These are phyloP conservation scores for Ogataea pini DNA, from an alignment of 805 yeast species.

Conservation along the genomic window DNA sequence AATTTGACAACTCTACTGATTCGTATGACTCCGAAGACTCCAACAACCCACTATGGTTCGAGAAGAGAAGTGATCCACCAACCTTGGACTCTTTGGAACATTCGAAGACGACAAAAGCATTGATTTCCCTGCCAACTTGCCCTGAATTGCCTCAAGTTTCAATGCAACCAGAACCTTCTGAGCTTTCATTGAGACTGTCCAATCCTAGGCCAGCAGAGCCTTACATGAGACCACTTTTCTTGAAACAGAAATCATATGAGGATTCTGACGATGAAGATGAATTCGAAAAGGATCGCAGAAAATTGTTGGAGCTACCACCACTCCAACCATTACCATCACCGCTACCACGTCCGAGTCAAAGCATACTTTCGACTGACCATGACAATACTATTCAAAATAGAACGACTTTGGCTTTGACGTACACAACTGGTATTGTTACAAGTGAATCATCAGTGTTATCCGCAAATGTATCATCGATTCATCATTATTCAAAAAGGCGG, in stretches of 20 bases:
- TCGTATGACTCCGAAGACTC: not conserved
- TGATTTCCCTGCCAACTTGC: too few species aligned
- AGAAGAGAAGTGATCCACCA: not conserved
- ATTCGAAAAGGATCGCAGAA: not conserved
- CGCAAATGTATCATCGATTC: too few species aligned
- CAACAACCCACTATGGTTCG: not conserved
- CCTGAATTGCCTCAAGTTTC: not conserved
- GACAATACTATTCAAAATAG: not conserved
- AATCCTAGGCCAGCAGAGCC: not conserved
- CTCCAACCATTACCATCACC: not conserved
- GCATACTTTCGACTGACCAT: too few species aligned
- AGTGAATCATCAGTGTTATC: too few species aligned
- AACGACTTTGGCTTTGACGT: too few species aligned
- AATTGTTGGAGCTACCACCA: not conserved
- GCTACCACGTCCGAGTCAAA: not conserved
- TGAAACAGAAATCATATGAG: not conserved
- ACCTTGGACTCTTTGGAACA: too few species aligned
- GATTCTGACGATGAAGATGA: not conserved
- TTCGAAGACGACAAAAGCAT: too few species aligned
- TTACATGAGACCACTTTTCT: constrained; percentile 1
- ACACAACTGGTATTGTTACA: too few species aligned
- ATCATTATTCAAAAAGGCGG: too few species aligned
- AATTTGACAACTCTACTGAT: not conserved
- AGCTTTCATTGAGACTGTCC: not conserved
- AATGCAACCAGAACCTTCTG: not conserved